Percentiles rank a stretch among this genome's conserved stretches.
phyloP scores from a whole-genome alignment of 768 basidiomycete species.

The Boletales sp. region DNA sequence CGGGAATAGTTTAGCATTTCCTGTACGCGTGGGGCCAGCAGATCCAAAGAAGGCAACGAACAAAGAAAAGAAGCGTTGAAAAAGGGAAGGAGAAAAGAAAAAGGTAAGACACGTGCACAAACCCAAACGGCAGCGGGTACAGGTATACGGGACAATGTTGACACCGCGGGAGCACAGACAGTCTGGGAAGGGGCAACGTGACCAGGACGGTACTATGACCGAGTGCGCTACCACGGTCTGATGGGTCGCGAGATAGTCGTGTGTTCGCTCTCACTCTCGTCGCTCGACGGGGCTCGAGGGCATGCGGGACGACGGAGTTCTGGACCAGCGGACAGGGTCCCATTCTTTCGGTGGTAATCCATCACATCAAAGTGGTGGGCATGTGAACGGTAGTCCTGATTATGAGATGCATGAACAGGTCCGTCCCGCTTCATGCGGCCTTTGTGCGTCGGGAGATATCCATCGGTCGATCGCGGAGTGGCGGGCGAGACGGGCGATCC shows the following conservation, averaged over 20 bases:
- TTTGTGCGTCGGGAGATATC: constrained; percentile 10
- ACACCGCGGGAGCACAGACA: not conserved
- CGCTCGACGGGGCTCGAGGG: constrained; percentile 26
- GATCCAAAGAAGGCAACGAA: constrained; percentile 8
- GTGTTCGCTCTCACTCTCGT: constrained; percentile 38
- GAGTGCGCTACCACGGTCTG: constrained; percentile 42
- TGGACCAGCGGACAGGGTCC: constrained; percentile 17
- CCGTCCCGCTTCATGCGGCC: constrained; percentile 12
- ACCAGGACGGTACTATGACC: not conserved
- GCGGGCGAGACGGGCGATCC: constrained; percentile 50
- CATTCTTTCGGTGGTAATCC: constrained; percentile 18
- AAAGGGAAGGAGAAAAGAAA: not conserved
- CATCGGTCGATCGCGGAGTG: constrained; percentile 47
- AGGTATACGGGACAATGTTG: not conserved
- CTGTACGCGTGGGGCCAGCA: not conserved
- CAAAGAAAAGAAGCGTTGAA: not conserved
- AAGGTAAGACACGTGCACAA: not conserved
- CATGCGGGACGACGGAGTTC: constrained; percentile 23
- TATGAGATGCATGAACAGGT: constrained; percentile 10
- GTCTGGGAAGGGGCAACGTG: too few species aligned
- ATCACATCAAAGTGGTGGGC: constrained; percentile 1
- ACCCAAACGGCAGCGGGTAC: not conserved
- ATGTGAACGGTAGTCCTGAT: constrained; percentile 13
- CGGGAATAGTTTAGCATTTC: constrained; percentile 16
- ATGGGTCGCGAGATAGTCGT: constrained; percentile 33